Conservation (phyloP, 2,329 filamentous ascomycete species). For the Ustulina deusta region DNA sequence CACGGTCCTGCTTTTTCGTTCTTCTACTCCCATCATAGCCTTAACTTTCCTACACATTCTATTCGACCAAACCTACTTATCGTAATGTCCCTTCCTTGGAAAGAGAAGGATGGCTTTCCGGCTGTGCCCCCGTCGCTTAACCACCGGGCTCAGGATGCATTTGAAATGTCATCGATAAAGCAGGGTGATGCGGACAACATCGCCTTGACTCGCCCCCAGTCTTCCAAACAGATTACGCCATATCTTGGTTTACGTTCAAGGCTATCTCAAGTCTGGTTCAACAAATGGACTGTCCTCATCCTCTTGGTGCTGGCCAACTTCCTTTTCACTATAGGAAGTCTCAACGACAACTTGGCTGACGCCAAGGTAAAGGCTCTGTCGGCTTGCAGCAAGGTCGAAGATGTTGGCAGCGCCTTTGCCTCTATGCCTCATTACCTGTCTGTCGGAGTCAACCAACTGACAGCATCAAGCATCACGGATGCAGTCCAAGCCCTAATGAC, state of each 20-base stretch:
- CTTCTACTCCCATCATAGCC: background rate
- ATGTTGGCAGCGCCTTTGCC: conserved; percentile 92
- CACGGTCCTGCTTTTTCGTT: conserved; percentile 14
- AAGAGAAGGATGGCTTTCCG: conserved; percentile 40
- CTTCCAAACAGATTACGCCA: conserved; percentile 76
- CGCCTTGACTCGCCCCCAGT: conserved; percentile 8
- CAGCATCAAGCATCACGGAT: conserved; percentile 82
- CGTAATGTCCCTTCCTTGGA: conserved; percentile 41
- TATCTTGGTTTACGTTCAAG: conserved; percentile 91
- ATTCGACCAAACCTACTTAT: conserved; percentile 5
- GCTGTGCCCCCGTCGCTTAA: conserved; percentile 48
- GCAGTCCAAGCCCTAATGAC: conserved; percentile 83
- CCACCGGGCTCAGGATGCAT: conserved; percentile 45
- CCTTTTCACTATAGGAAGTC: conserved; percentile 77
- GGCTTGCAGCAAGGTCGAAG: conserved; percentile 92
- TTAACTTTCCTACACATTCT: conserved; percentile 22
- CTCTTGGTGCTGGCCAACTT: conserved; percentile 86
- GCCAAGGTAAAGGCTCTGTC: conserved; percentile 86
- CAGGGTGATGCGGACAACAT: conserved; percentile 3
- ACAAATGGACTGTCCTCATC: conserved; percentile 93
- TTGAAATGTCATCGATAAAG: conserved; percentile 47
- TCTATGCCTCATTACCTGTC: conserved; percentile 98
- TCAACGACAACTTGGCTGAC: conserved; percentile 79
- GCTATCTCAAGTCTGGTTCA: conserved; percentile 96
- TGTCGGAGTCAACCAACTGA: conserved; percentile 86